Conservation (phyloP, 2,329 filamentous ascomycete species). For the Thermochaetoides dissita region DNA sequence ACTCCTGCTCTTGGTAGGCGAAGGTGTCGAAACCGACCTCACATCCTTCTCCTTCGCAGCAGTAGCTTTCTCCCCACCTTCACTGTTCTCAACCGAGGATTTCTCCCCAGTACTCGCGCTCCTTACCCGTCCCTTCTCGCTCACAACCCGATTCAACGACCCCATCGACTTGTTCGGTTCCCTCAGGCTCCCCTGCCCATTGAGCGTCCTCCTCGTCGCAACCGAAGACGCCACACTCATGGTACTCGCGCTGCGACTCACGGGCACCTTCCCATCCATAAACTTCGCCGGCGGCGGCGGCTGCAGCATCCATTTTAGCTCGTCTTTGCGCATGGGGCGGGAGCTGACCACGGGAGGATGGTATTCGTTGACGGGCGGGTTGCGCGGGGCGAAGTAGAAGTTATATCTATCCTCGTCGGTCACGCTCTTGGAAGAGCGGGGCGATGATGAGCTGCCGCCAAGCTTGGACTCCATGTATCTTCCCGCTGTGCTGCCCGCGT, state of each 20-base stretch:
- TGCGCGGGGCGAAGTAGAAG: constrained; percentile 46
- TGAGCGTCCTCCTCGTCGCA: no score
- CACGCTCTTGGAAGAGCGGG: constrained; percentile 24
- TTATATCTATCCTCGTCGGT: constrained; percentile 37
- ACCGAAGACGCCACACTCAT: constrained; percentile 32
- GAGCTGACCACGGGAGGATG: constrained; percentile 74
- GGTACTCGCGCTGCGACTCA: constrained; percentile 47
- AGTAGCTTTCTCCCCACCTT: neutral
- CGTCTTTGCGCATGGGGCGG: constrained; percentile 53
- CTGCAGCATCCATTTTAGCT: constrained; percentile 82
- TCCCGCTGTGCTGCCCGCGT: constrained; percentile 42
- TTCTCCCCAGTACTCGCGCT: neutral
- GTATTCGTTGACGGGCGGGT: constrained; percentile 71
- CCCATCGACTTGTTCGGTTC: neutral
- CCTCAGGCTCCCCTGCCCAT: no score
- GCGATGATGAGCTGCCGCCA: constrained; percentile 27
- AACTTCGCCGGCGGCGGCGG: constrained; percentile 79
- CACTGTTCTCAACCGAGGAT: neutral
- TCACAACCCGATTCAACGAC: neutral
- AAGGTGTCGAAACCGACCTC: neutral
- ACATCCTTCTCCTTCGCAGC: neutral
- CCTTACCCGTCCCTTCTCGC: neutral
- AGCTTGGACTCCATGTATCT: constrained; percentile 39
- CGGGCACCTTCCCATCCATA: constrained; percentile 75
- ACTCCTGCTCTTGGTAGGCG: no score